Evolutionary conservation across 139 green algal species (phyloP), one percentile per base, ranked within the genome.

Genomic region (Nannochloris sp.): DNA sequence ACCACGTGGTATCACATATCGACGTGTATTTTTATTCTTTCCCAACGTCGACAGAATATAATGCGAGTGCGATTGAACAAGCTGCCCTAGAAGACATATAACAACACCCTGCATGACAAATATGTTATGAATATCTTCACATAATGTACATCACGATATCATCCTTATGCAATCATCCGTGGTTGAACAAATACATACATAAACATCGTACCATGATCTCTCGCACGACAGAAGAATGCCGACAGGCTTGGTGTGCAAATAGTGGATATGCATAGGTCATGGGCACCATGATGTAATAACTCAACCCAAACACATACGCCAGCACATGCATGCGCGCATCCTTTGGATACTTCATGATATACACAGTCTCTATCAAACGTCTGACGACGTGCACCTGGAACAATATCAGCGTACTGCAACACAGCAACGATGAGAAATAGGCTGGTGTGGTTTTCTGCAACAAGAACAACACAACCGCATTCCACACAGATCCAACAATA

Each of bases 301-400:
- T 58, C 21, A 58, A 58, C 12, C 84, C 86, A 71, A 88, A 93
- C 1, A 85, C 7, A 68, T 93, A 93, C 0, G 86, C 86, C 18
- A 93, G 76, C 19, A 78, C 34, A 65, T 93, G 86, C 86, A 93
- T 93, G n/a, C 64, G 60, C 1, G 84, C 79, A 5, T 44, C 54
- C 0, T 56, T 10, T 19, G 75, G 75, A 68, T 78, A 82, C 15
- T 53, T 25, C 74, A 89, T 79, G 3, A 90, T 34, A 11, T 64
- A 50, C 3, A 29, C 11, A 0, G 80, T 87, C 64, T 92, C 85
- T 1, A 70, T 16, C 29, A 78, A 66, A 9, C 85, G 66, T 14
- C 85, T 64, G 18, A 78, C 11, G 10, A 90, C 67, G 60, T 91
- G 85, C 11, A 85, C 7, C 61, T 85, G 60, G 7, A 91, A 59